A percentile compares a stretch with the other conserved stretches of the same genome.
Conservation (phyloP, 139 green algal genomes). For the Chlamydomonas incerta region DNA sequence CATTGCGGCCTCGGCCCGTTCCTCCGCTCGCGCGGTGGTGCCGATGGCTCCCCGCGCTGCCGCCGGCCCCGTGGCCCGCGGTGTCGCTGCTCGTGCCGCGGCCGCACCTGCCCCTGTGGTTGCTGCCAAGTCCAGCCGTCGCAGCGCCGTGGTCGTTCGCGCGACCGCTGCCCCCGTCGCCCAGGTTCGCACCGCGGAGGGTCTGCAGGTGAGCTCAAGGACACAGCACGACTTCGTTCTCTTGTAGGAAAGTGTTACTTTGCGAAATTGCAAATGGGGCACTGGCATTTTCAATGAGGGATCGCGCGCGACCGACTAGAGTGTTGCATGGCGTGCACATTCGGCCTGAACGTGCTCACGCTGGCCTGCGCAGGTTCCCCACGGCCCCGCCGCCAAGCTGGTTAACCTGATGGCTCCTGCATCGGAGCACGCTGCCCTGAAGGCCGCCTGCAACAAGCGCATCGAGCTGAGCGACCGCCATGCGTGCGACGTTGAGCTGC, state of each 20-base stretch:
- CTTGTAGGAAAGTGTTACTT: not conserved
- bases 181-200: not conserved
- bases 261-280: no score
- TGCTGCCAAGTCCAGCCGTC: not conserved
- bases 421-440: constrained; percentile 63
- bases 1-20: not conserved
- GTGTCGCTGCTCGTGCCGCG: not conserved
- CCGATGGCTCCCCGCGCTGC: not conserved
- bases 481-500: constrained; percentile 94
- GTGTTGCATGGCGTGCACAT: no score
- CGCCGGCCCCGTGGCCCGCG: not conserved
- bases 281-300: no score
- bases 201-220: constrained; percentile 14
- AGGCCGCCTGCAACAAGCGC: constrained; percentile 68
- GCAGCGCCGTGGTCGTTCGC: not conserved
- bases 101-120: not conserved
- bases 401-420: constrained; percentile 82
- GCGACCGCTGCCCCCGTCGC: not conserved
- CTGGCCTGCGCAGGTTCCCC: constrained; percentile 62
- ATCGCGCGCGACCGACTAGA: no score
- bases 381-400: constrained; percentile 80
- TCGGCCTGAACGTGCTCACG: no score
- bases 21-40: not conserved
- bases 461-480: constrained; percentile 89
- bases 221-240: not conserved